Base-by-base conservation (phyloP, 139 green algal genomes). In the Chlamydomonas schloesseri region DNA sequence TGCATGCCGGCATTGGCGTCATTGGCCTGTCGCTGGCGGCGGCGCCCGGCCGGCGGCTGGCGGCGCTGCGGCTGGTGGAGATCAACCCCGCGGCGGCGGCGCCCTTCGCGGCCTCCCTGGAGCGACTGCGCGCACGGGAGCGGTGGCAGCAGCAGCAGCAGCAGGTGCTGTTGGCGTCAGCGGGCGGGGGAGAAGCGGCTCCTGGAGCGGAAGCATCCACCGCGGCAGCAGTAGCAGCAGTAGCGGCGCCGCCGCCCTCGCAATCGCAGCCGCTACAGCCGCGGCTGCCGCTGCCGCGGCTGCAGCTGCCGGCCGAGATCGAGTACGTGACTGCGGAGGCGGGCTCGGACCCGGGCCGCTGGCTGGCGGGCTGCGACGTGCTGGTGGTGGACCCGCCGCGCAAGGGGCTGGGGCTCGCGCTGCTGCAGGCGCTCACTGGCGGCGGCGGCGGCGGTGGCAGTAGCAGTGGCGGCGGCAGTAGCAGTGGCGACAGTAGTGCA, bases 1-100 rank as follows among this genome's bases (percentile, higher is more conserved):
- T 98, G 23, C 92, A 97, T 84, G 93, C 95, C 29, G 95, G 95
- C 11, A 90, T 93, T n/a, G 95, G 95, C n/a, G 91, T 93, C 46
- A 97, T 98, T 26, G 95, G 94, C 14, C 89, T 98, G 8, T 91
- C 89, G 0, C 88, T 97, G 58, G 91, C 92, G 3, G 91, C 87
- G 24, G 42, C 42, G 42, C 42, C 42, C 42, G 9, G 47, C 29
- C 47, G 67, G 64, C 65, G 21, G 60, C 72, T 74, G 72, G 55
- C 60, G 20, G 62, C 34, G 33, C 73, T 83, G 82, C 82, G 72
- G 20, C 76, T 79, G 28, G 92, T 98, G 36, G 95, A 98, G 87
- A 87, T 98, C 47, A 97, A 97, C 82, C 81, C 87, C 2, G 69
- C 71, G 21, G 88, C 71, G 18, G 69, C 73, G 23, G 34, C 36